Base-by-base conservation (phyloP, 2,329 filamentous ascomycete genomes). In the Rhexocercosporidium sp. region DNA sequence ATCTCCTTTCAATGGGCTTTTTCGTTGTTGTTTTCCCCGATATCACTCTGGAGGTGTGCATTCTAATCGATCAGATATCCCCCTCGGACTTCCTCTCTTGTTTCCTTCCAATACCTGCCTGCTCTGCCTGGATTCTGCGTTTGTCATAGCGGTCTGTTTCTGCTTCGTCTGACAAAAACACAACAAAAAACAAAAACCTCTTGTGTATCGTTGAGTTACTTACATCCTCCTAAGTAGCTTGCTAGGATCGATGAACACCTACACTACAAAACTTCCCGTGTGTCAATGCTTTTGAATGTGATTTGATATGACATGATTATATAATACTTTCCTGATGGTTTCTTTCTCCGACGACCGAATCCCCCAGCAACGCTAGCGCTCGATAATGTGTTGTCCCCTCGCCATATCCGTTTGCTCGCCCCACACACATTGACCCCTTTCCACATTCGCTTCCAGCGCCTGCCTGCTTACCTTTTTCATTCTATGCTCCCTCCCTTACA, bases 31-130 rank as follows among this genome's bases (percentile, higher is more conserved):
- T 71, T 66, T 63, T 60, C 65, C 72, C 59, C 54, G 20, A 20
- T 22, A 16, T 34, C 29, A 37, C 46, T 62, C 68, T 68, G 70
- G 68, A 68, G 71, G 74, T 63, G 59, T 75, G 71, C 67, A 18
- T 72, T 74, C 70, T 64, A 69, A 68, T 67, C 70, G 34, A 57
- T 64, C 75, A 76, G 75, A 75, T 76, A 75, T 76, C 44, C 75
- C 72, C 74, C 65, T 69, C 67, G 69, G 72, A 72, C 68, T 69
- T 73, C 66, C 29, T 31, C 11, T 51, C n/a, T 31, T 31, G 29
- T 51, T 53, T 27, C 27, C 29, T 53, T 53, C 49, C 31, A 18
- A 39, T 57, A 57, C 31, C 20, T 57, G 12, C 31, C 31, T 57
- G 34, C 54, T 25, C 14, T 39, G n/a, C 54, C 29, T 27, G 49